These are phyloP conservation scores for Rubus idaeus DNA, from an alignment of 306 rosid genomes.

Conservation along the genomic window DNA sequence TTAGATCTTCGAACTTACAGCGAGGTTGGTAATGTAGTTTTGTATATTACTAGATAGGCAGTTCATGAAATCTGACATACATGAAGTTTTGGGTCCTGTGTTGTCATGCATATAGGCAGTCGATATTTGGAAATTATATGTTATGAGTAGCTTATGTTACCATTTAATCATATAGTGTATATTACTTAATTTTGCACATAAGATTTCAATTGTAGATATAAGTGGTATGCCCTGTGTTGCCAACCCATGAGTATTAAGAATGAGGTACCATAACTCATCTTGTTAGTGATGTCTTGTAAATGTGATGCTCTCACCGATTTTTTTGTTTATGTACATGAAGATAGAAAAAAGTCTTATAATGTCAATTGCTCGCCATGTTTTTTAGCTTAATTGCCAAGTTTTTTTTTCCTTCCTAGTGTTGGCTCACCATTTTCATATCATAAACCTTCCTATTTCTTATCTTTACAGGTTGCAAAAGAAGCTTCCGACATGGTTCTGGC, in stretches of 20 bases:
- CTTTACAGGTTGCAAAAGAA: constrained; percentile 76
- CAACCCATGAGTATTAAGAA: background rate
- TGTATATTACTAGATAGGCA: background rate
- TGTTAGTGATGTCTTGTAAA: background rate
- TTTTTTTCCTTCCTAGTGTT: background rate
- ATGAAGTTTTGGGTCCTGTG: too few relatives aligned
- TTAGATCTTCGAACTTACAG: background rate
- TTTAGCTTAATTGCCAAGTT: background rate
- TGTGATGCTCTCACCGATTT: background rate
- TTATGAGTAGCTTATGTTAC: too few relatives aligned
- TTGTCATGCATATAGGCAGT: too few relatives aligned
- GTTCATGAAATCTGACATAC: background rate
- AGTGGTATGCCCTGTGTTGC: background rate
- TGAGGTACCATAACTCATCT: background rate
- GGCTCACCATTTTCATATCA: background rate
- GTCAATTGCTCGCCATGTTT: background rate
- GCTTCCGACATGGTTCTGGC: constrained; percentile 90
- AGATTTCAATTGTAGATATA: background rate
- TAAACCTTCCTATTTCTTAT: background rate
- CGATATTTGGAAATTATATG: too few relatives aligned
- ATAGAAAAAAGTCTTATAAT: background rate
- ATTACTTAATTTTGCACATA: too few relatives aligned
- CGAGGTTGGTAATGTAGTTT: background rate
- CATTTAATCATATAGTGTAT: too few relatives aligned
- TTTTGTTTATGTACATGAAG: background rate